phyloP scores from a whole-genome alignment of 2,329 filamentous ascomycete species.

The Cladosporium sp. region DNA sequence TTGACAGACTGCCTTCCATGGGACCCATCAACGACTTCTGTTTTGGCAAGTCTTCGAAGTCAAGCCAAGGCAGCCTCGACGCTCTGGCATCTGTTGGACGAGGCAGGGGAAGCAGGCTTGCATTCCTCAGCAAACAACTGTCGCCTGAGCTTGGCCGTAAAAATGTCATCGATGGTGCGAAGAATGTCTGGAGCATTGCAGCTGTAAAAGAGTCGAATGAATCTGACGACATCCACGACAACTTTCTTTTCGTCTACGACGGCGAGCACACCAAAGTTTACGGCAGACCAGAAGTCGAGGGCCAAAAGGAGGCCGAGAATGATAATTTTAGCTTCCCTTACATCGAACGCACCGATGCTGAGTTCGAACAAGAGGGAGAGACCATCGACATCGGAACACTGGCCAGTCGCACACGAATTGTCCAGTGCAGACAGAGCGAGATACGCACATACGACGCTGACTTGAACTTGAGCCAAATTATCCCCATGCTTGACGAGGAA shows the following conservation, averaged over 20 bases:
- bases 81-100: constrained; percentile 61
- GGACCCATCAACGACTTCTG: constrained; percentile 77
- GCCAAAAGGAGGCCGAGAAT: constrained; percentile 17
- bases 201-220: constrained; percentile 21
- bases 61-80: constrained; percentile 45
- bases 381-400: constrained; percentile 85
- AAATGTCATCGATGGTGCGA: constrained; percentile 70
- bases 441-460: constrained; percentile 92
- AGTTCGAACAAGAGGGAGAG: constrained; percentile 87
- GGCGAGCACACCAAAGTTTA: constrained; percentile 32
- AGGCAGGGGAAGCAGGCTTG: constrained; percentile 67
- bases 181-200: constrained; percentile 77
- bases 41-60: constrained; percentile 58
- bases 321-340: constrained; percentile 23
- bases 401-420: constrained; percentile 74
- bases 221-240: constrained; percentile 23
- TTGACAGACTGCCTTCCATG: constrained; percentile 75
- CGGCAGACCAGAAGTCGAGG: constrained; percentile 20
- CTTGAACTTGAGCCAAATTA: constrained; percentile 83
- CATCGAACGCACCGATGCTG: constrained; percentile 68
- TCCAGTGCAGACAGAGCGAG: constrained; percentile 85
- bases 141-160: constrained; percentile 70
- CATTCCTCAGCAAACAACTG: constrained; percentile 75
- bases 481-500: constrained; percentile 90
- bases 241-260: constrained; percentile 35